phyloP scores from a whole-genome alignment of 306 rosid genomes.

The Fagus crenata region DNA sequence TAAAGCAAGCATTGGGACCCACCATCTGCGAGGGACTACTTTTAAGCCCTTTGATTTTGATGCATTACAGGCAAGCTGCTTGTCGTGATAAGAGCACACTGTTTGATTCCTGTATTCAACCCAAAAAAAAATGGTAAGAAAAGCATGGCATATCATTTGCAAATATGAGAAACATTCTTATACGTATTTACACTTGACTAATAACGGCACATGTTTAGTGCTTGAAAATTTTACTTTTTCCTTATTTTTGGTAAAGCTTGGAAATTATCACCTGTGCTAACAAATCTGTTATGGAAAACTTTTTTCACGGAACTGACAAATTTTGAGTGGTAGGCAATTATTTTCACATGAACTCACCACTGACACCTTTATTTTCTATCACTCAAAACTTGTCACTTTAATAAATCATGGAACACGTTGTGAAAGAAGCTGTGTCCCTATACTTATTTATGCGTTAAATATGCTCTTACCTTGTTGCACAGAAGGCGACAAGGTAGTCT shows the following conservation, averaged over 20 bases:
- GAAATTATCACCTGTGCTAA: too few relatives aligned
- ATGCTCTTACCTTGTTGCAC: slow-evolving; percentile 50
- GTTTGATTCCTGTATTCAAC: slow-evolving; percentile 53
- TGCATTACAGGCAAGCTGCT: slow-evolving; percentile 41
- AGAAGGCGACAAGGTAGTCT: slow-evolving; percentile 47
- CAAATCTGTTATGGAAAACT: too few relatives aligned
- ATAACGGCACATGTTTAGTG: too few relatives aligned
- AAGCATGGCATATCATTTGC: background rate
- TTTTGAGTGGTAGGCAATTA: too few relatives aligned
- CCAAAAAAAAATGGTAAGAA: background rate
- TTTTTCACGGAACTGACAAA: too few relatives aligned
- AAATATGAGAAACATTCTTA: slow-evolving; percentile 5
- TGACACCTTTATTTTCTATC: background rate
- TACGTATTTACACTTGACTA: background rate
- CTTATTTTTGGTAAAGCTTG: background rate
- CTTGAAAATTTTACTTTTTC: too few relatives aligned
- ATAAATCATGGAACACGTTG: too few relatives aligned
- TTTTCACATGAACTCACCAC: too few relatives aligned
- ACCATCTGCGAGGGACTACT: slow-evolving; percentile 41
- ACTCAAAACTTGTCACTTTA: too few relatives aligned
- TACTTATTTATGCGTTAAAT: background rate
- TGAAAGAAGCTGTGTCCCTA: too few relatives aligned
- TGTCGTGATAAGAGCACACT: slow-evolving; percentile 46
- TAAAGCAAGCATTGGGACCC: slow-evolving; percentile 33
- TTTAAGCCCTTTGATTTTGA: slow-evolving; percentile 37